Percentiles rank a stretch among this genome's conserved stretches.
These are phyloP conservation scores for Chamaecrista fasciculata DNA, from an alignment of 306 rosid species.

Conservation along the genomic window DNA sequence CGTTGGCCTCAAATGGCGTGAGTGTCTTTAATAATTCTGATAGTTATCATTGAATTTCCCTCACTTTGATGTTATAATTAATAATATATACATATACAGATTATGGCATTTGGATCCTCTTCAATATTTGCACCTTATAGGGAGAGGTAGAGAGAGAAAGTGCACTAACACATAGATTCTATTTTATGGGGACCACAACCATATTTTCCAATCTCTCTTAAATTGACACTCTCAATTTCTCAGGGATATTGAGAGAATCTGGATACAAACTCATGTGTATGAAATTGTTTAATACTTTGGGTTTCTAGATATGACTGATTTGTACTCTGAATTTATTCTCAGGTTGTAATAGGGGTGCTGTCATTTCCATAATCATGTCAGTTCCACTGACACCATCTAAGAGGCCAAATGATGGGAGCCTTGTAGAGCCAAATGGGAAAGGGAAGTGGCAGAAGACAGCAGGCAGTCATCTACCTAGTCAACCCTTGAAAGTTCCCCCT, in stretches of 20 bases:
- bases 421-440: constrained; percentile 45
- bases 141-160: no score
- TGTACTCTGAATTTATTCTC: background rate
- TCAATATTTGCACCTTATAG: no score
- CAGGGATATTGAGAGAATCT: background rate
- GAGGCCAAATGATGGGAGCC: constrained; percentile 56
- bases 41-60: no score
- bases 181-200: no score
- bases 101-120: no score
- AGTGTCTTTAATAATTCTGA: no score
- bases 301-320: background rate
- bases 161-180: no score
- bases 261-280: background rate
- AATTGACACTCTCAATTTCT: no score
- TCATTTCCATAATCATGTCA: constrained; percentile 40
- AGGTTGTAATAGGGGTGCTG: constrained; percentile 10
- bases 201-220: no score
- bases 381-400: constrained; percentile 67
- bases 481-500: constrained; percentile 31
- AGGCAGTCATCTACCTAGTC: constrained; percentile 33
- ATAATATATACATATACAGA: no score
- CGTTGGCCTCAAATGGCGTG: no score
- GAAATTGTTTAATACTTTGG: background rate
- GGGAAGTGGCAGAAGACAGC: constrained; percentile 64
- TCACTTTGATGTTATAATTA: no score